Evolutionary conservation across 2,329 filamentous ascomycete species (phyloP).

Genomic region (Alternaria solani): DNA sequence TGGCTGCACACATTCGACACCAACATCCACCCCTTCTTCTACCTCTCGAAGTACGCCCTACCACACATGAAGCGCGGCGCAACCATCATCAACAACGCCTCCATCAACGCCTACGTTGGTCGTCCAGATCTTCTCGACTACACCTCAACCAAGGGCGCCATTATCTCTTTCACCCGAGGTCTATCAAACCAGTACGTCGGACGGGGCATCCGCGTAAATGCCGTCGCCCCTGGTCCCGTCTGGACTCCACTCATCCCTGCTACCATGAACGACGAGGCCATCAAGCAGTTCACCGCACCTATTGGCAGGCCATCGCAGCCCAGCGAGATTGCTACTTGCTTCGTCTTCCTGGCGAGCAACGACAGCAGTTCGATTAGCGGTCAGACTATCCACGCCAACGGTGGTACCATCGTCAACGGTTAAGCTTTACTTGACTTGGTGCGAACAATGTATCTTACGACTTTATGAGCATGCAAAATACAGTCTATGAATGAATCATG

Average conservation of each 20-base stretch:
- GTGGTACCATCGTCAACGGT: slow-evolving; percentile 47
- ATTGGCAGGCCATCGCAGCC: slow-evolving; percentile 83
- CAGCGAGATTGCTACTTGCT: slow-evolving; percentile 81
- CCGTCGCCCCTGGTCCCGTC: slow-evolving; percentile 74
- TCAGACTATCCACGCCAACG: slow-evolving; percentile 72
- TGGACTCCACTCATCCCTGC: slow-evolving; percentile 56
- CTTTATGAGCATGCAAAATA: slow-evolving; percentile 3
- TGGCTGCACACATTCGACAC: slow-evolving; percentile 82
- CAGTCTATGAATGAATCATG: neutral
- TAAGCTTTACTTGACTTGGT: slow-evolving; percentile 18
- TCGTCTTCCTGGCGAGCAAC: slow-evolving; percentile 79
- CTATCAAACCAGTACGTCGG: slow-evolving; percentile 76
- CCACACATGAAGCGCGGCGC: slow-evolving; percentile 77
- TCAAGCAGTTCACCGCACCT: slow-evolving; percentile 75
- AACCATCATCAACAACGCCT: slow-evolving; percentile 85
- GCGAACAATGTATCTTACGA: slow-evolving; percentile 8
- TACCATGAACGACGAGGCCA: slow-evolving; percentile 62
- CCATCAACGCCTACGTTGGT: slow-evolving; percentile 83
- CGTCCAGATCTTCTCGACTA: slow-evolving; percentile 83
- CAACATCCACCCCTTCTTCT: slow-evolving; percentile 86
- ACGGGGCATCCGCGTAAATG: slow-evolving; percentile 79
- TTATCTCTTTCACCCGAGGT: slow-evolving; percentile 79
- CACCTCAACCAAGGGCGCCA: slow-evolving; percentile 79
- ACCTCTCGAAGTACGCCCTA: slow-evolving; percentile 77
- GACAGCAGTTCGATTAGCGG: slow-evolving; percentile 79